phyloP scores from a whole-genome alignment of 257 asterid genomes.

The Thymus mandschuricus region DNA sequence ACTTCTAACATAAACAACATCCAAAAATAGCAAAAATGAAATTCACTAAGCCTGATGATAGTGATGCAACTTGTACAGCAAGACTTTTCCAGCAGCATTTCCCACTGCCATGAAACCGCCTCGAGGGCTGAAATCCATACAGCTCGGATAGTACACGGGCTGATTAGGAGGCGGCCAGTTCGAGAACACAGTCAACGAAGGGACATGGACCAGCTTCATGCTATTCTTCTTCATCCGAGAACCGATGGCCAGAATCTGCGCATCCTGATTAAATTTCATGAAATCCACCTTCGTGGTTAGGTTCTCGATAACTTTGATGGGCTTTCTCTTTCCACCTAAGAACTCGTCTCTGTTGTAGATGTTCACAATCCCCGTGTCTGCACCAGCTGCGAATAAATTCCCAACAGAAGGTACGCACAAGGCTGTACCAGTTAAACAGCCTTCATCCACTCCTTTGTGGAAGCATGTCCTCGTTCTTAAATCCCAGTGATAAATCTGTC shows the following conservation, averaged over 20 bases:
- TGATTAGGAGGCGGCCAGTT: slow-evolving; percentile 80
- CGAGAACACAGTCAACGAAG: slow-evolving; percentile 71
- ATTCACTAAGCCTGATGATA: slow-evolving; percentile 64
- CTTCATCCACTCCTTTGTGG: slow-evolving; percentile 87
- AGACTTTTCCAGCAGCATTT: slow-evolving; percentile 80
- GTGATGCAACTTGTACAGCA: slow-evolving; percentile 89
- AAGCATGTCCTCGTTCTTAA: slow-evolving; percentile 76
- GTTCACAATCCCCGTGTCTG: slow-evolving; percentile 86
- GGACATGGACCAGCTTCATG: slow-evolving; percentile 74
- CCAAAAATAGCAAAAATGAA: neutral
- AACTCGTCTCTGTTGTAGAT: slow-evolving; percentile 68
- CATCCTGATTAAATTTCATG: slow-evolving; percentile 77
- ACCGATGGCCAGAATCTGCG: slow-evolving; percentile 76
- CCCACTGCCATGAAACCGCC: slow-evolving; percentile 94
- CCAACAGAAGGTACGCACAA: slow-evolving; percentile 71
- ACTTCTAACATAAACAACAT: neutral
- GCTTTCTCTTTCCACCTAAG: slow-evolving; percentile 79
- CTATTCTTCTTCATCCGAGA: slow-evolving; percentile 88
- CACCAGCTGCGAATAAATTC: slow-evolving; percentile 90
- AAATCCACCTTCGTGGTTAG: slow-evolving; percentile 76
- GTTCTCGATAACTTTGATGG: slow-evolving; percentile 73
- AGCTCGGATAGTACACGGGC: slow-evolving; percentile 58
- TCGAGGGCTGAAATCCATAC: slow-evolving; percentile 86
- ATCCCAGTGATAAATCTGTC: slow-evolving; percentile 89
- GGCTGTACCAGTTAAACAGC: slow-evolving; percentile 80